Percentiles rank a stretch among this genome's conserved stretches.
Evolutionary conservation across 371 early-diverging fungal genomes (phyloP).

Genomic region (Vittaforma corneae): DNA sequence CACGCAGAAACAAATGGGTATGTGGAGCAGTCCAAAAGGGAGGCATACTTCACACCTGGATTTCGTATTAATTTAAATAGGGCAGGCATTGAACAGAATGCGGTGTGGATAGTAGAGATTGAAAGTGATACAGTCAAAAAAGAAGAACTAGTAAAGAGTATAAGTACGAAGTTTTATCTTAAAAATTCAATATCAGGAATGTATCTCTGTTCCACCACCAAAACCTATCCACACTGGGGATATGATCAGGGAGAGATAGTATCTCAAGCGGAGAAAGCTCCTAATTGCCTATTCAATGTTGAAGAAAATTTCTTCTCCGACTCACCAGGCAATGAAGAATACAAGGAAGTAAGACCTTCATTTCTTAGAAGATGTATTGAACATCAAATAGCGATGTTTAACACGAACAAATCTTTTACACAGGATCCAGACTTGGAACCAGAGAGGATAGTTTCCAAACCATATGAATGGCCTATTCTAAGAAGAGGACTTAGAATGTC

Average conservation of each 20-base stretch:
- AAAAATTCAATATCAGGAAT: conserved; percentile 69
- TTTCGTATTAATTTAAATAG: conserved; percentile 49
- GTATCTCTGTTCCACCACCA: conserved; percentile 68
- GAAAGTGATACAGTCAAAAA: conserved; percentile 14
- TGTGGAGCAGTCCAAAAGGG: conserved; percentile 69
- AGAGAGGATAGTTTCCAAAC: conserved; percentile 71
- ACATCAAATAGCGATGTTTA: conserved; percentile 89
- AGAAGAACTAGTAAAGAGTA: background rate
- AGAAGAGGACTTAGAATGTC: conserved; percentile 85
- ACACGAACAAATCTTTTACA: conserved; percentile 83
- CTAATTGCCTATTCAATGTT: background rate
- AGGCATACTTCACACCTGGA: conserved; percentile 63
- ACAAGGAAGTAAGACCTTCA: conserved; percentile 61
- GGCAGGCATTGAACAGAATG: conserved; percentile 48
- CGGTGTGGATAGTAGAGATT: conserved; percentile 43
- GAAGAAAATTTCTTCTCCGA: conserved; percentile 19
- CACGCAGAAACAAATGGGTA: conserved; percentile 60
- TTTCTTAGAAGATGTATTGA: conserved; percentile 78
- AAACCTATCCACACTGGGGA: conserved; percentile 88
- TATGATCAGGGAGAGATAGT: conserved; percentile 83
- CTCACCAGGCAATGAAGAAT: conserved; percentile 17
- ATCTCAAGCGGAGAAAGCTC: conserved; percentile 64
- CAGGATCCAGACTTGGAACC: conserved; percentile 84
- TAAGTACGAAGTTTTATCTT: conserved; percentile 72
- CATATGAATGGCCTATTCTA: conserved; percentile 83